phyloP scores from a whole-genome alignment of 1,284 basidiomycete genomes.

The Crepidotus sp. region DNA sequence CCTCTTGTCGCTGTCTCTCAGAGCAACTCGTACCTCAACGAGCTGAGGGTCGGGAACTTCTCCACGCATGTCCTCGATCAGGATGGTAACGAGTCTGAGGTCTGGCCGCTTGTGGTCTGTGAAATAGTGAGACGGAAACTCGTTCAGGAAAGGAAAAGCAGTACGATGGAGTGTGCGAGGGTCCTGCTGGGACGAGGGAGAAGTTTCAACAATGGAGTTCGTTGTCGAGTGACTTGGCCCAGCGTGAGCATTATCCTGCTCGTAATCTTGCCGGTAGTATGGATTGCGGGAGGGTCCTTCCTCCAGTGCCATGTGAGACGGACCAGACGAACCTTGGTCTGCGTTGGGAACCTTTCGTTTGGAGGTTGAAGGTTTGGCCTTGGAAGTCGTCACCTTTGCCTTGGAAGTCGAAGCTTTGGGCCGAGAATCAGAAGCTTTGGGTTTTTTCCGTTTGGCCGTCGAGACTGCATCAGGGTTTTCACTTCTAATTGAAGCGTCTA shows the following conservation, averaged over 20 bases:
- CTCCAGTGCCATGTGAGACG: neutral
- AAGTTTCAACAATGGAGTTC: neutral
- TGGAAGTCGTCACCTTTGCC: constrained; percentile 10
- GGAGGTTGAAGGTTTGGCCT: constrained; percentile 10
- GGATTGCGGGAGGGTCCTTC: constrained; percentile 4
- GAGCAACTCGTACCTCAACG: constrained; percentile 53
- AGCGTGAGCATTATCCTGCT: constrained; percentile 20
- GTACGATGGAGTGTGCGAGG: constrained; percentile 3
- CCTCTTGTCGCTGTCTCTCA: constrained; percentile 30
- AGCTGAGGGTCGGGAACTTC: constrained; percentile 45
- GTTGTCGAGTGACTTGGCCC: neutral
- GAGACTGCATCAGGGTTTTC: neutral
- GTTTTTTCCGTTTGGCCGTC: constrained; percentile 1
- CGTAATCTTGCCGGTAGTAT: constrained; percentile 31
- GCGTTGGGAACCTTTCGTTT: neutral
- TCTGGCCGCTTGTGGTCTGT: constrained; percentile 9
- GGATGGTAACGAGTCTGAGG: constrained; percentile 44
- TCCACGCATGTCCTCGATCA: constrained; percentile 55
- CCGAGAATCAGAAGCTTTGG: constrained; percentile 11
- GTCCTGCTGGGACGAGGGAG: neutral
- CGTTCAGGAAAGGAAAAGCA: neutral
- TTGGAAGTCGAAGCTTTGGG: constrained; percentile 17
- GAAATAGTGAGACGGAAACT: neutral
- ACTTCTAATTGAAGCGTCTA: neutral
- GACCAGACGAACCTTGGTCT: neutral